Percentiles rank a stretch among this genome's conserved stretches.
phyloP scores from a whole-genome alignment of 1,284 basidiomycete species.

The Trichosporon sp. region DNA sequence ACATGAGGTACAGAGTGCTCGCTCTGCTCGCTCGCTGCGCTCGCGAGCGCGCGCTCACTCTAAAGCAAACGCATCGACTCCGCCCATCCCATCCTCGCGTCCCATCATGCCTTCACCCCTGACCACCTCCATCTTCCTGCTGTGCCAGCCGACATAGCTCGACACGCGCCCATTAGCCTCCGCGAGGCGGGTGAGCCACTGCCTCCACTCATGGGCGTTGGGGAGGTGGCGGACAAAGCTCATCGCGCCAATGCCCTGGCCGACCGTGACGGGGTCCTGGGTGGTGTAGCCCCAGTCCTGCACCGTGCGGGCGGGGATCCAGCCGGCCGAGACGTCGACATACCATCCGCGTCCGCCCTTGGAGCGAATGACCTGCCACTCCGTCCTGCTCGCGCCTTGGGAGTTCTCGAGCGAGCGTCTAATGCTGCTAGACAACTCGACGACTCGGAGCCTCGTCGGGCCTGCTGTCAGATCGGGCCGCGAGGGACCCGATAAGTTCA shows the following conservation, averaged over 20 bases:
- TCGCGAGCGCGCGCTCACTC: conserved; percentile 31
- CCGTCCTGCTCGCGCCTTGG: conserved; percentile 54
- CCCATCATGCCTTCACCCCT: conserved; percentile 85
- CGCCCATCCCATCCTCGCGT: conserved; percentile 84
- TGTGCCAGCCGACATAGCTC: conserved; percentile 89
- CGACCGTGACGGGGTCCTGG: conserved; percentile 1
- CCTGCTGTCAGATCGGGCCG: conserved; percentile 47
- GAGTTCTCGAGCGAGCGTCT: conserved; percentile 51
- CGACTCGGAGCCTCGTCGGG: conserved; percentile 73
- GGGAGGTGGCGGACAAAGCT: conserved; percentile 40
- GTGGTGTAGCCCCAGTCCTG: conserved; percentile 12
- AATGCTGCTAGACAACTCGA: conserved; percentile 75
- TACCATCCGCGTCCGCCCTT: conserved; percentile 96
- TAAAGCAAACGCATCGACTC: conserved; percentile 86
- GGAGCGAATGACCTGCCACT: conserved; percentile 80
- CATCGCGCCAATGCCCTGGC: conserved; percentile 15
- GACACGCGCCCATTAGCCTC: conserved; percentile 80
- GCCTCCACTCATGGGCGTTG: conserved; percentile 58
- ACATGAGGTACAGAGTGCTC: too few species aligned
- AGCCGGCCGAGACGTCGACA: conserved; percentile 78
- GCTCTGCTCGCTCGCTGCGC: not conserved
- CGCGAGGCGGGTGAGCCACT: conserved; percentile 65
- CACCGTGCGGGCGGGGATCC: conserved; percentile 51
- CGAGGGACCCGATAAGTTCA: conserved; percentile 20
- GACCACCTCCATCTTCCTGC: conserved; percentile 93